Percentiles rank a stretch among this genome's conserved stretches.
Conservation (phyloP, 495 filamentous ascomycete genomes). For the Sordaria brevicollis region DNA sequence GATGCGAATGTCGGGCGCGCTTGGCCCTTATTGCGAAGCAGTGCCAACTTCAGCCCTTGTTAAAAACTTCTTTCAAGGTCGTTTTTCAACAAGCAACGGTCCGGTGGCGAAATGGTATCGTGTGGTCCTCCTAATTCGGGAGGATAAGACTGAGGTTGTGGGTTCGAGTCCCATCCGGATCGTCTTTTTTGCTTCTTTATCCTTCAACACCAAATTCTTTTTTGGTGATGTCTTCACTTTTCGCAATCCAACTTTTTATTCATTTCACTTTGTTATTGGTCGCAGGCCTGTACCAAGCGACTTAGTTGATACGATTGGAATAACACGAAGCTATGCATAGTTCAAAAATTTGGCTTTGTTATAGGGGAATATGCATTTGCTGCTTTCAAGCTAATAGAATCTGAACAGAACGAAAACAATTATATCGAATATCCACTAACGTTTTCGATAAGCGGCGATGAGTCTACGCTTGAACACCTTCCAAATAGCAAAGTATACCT, state of each 20-base stretch:
- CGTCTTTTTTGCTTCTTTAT: background rate
- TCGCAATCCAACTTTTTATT: background rate
- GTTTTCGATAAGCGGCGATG: background rate
- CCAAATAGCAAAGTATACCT: background rate
- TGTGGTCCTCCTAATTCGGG: background rate
- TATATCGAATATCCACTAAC: too few relatives aligned
- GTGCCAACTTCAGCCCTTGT: background rate
- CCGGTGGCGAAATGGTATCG: background rate
- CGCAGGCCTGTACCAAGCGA: too few relatives aligned
- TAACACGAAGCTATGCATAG: background rate
- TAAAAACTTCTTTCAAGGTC: accelerated
- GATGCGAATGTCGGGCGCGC: too few relatives aligned
- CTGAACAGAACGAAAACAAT: background rate
- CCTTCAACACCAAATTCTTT: background rate
- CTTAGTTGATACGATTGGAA: background rate
- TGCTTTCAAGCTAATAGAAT: background rate
- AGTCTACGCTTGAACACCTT: background rate
- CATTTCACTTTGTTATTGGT: background rate
- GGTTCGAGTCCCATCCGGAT: background rate
- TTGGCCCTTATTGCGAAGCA: background rate
- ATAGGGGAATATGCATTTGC: background rate
- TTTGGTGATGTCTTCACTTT: background rate
- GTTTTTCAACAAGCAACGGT: background rate
- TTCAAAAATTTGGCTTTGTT: background rate
- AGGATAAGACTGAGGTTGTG: background rate